Evolutionary conservation across 805 yeast species (phyloP).

Genomic region (Ogataea corticis): DNA sequence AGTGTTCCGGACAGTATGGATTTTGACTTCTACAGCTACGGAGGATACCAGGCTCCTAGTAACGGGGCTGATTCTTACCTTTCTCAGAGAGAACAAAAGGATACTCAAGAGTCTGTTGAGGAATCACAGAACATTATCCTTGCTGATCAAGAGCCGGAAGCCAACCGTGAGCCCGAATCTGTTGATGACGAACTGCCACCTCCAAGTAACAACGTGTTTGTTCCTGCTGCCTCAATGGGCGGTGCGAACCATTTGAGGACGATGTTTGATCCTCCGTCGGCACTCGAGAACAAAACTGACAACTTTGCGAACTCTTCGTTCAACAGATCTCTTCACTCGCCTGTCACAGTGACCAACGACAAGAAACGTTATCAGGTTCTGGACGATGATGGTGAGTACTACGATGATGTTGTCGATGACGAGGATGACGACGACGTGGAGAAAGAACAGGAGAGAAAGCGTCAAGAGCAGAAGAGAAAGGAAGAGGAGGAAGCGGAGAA

Average conservation of each 20-base stretch:
- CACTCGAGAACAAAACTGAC: constrained; percentile 8
- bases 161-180: constrained; percentile 1
- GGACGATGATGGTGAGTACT: constrained; percentile 32
- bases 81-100: neutral
- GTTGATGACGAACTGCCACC: constrained; percentile 22
- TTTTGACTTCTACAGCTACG: constrained; percentile 33
- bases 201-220: constrained; percentile 18
- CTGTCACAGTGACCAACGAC: constrained; percentile 28
- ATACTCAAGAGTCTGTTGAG: neutral
- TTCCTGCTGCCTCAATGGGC: constrained; percentile 20
- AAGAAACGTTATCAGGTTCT: constrained; percentile 29
- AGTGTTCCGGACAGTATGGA: constrained; percentile 17
- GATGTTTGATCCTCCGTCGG: constrained; percentile 33
- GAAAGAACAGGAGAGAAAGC: constrained; percentile 27
- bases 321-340: constrained; percentile 13
- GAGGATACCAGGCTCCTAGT: constrained; percentile 33
- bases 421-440: constrained; percentile 47
- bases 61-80: constrained; percentile 7
- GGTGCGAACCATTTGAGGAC: constrained; percentile 23
- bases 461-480: constrained; percentile 30
- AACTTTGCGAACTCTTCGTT: neutral
- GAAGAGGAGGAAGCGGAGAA: constrained; percentile 18
- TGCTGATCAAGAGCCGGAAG: constrained; percentile 3
- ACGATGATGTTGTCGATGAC: constrained; percentile 34
- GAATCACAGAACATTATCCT: neutral